These are phyloP conservation scores for Laburnicola sp. DNA, from an alignment of 2,329 filamentous ascomycete genomes.

Conservation along the genomic window DNA sequence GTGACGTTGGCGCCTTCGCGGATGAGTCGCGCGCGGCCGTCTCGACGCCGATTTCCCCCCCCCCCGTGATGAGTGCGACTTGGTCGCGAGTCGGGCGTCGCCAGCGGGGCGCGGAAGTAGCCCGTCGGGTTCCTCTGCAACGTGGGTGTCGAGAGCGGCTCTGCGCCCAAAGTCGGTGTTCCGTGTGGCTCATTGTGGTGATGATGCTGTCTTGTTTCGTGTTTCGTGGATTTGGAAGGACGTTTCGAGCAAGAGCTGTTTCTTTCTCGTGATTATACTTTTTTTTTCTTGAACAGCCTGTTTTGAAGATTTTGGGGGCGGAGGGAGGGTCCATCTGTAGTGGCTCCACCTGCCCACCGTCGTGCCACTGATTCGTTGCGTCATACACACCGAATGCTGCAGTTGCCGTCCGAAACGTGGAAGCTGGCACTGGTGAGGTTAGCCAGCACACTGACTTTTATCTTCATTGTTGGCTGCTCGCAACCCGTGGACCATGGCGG, in stretches of 20 bases:
- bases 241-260: background rate
- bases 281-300: too few relatives aligned
- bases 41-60: constrained; percentile 40
- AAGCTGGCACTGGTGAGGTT: too few relatives aligned
- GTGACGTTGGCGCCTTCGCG: constrained; percentile 45
- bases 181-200: constrained; percentile 6
- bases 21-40: constrained; percentile 41
- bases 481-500: background rate
- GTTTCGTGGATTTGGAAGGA: too few relatives aligned
- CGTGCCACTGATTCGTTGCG: constrained; percentile 12
- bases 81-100: constrained; percentile 34
- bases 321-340: background rate
- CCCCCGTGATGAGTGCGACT: constrained; percentile 42
- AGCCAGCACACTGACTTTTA: constrained; percentile 2
- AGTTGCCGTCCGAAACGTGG: too few relatives aligned
- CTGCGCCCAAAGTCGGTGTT: constrained; percentile 5
- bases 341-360: constrained; percentile 14
- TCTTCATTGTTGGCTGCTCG: too few relatives aligned
- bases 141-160: constrained; percentile 29
- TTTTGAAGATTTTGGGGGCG: constrained; percentile 3
- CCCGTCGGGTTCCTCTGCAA: constrained; percentile 16
- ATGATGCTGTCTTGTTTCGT: too few relatives aligned
- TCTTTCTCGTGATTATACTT: too few relatives aligned
- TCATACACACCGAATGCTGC: constrained; percentile 7
- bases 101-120: constrained; percentile 27